These are phyloP conservation scores for Platismatia glauca DNA, from an alignment of 495 filamentous ascomycete genomes.

Conservation along the genomic window DNA sequence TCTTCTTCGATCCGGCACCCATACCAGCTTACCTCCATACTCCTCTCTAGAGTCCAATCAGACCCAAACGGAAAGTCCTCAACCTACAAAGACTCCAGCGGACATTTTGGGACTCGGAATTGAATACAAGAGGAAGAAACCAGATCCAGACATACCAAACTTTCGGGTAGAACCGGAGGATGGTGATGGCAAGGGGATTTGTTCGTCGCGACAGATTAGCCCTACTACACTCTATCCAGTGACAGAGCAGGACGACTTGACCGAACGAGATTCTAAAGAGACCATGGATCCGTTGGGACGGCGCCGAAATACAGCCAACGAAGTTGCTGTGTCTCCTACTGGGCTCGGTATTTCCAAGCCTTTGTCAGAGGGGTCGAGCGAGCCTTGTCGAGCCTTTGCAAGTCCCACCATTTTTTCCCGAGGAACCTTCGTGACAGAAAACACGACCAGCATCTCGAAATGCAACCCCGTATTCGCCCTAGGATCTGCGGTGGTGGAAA, in stretches of 20 bases:
- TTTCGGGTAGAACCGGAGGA: background rate
- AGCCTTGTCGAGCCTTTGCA: constrained; percentile 1
- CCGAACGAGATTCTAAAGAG: constrained; percentile 1
- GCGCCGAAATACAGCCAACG: constrained; percentile 1
- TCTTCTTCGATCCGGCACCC: constrained; percentile 11
- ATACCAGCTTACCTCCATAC: constrained; percentile 12
- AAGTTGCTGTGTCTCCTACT: constrained; percentile 6
- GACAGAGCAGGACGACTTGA: background rate
- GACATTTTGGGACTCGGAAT: background rate
- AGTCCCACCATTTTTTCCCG: constrained; percentile 11
- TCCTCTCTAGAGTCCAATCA: background rate
- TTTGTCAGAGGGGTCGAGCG: constrained; percentile 4
- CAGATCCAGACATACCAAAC: background rate
- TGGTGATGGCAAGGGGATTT: background rate
- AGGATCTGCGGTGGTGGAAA: constrained; percentile 11
- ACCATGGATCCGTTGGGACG: constrained; percentile 4
- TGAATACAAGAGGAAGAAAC: background rate
- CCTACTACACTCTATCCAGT: background rate
- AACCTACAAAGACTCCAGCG: constrained; percentile 9
- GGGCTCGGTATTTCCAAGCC: background rate
- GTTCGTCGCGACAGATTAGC: constrained; percentile 7
- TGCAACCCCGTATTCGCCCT: constrained; percentile 5
- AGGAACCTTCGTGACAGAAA: constrained; percentile 1
- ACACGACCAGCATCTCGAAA: constrained; percentile 1
- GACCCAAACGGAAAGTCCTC: background rate